Evolutionary conservation across 139 green algal genomes (phyloP).

Genomic region (Coelastrella sp.): DNA sequence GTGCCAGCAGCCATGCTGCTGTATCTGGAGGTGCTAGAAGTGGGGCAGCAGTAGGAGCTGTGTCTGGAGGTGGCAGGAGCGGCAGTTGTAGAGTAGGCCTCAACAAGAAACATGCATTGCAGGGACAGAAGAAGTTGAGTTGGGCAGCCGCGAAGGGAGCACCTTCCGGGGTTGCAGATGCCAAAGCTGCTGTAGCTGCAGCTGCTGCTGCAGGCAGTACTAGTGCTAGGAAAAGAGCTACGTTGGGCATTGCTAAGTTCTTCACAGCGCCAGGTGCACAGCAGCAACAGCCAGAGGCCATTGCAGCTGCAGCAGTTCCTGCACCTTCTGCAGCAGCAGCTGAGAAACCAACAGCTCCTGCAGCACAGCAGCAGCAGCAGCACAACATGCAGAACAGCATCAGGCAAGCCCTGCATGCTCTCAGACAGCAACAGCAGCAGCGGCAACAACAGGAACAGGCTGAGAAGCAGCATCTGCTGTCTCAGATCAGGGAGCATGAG

Average conservation of each 20-base stretch:
- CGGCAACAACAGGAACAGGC: background rate
- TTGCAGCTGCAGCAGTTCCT: background rate
- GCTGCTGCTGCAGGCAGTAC: background rate
- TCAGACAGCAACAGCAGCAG: constrained; percentile 38
- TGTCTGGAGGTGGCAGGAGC: background rate
- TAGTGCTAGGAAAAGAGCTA: background rate
- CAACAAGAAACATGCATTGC: background rate
- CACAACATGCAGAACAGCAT: constrained; percentile 26
- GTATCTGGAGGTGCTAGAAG: constrained; percentile 28
- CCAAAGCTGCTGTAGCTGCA: background rate
- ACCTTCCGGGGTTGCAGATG: background rate
- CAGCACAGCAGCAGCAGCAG: background rate
- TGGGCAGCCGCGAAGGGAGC: constrained; percentile 21
- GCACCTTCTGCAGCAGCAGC: background rate
- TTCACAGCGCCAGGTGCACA: constrained; percentile 9
- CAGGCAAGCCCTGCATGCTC: background rate
- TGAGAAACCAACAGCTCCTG: background rate
- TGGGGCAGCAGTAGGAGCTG: constrained; percentile 5
- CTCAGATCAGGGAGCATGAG: background rate
- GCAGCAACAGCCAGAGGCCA: background rate
- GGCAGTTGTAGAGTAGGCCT: background rate
- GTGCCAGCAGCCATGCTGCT: background rate
- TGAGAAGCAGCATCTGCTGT: constrained; percentile 2
- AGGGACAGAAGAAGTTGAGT: background rate
- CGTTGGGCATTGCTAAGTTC: constrained; percentile 30